Conservation (phyloP, 1,284 basidiomycete genomes). For the Naganishia albida region DNA sequence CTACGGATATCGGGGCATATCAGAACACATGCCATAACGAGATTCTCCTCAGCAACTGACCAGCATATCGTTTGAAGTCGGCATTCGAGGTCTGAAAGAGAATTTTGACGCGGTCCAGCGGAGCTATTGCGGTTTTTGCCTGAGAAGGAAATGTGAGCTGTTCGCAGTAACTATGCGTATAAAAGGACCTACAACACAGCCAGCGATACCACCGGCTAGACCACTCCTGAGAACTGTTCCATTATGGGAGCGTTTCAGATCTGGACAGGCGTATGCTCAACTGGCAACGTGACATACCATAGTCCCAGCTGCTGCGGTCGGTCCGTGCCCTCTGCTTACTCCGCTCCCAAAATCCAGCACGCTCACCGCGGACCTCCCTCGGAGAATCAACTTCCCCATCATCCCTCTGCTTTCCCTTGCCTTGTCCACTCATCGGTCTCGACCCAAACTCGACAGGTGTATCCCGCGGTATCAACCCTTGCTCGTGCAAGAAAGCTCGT, state of each 20-base stretch:
- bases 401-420: conserved; percentile 16
- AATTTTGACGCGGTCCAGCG: conserved; percentile 97
- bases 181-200: conserved; percentile 74
- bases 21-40: background rate
- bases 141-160: conserved; percentile 47
- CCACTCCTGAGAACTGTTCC: conserved; percentile 59
- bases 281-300: conserved; percentile 50
- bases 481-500: conserved; percentile 14
- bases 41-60: conserved; percentile 52
- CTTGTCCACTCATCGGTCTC: background rate
- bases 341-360: conserved; percentile 41
- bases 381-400: background rate
- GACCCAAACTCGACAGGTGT: conserved; percentile 22
- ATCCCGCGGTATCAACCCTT: conserved; percentile 6
- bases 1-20: conserved; percentile 31
- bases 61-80: conserved; percentile 90
- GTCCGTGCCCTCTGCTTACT: conserved; percentile 60
- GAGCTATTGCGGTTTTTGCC: conserved; percentile 97
- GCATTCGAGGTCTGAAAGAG: conserved; percentile 97
- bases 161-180: background rate
- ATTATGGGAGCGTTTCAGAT: background rate
- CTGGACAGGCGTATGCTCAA: no score
- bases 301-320: conserved; percentile 72
- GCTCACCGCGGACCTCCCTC: background rate
- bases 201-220: conserved; percentile 87